Base-by-base conservation (phyloP, 2,329 filamentous ascomycete genomes). In the Cladorrhinum sp. region DNA sequence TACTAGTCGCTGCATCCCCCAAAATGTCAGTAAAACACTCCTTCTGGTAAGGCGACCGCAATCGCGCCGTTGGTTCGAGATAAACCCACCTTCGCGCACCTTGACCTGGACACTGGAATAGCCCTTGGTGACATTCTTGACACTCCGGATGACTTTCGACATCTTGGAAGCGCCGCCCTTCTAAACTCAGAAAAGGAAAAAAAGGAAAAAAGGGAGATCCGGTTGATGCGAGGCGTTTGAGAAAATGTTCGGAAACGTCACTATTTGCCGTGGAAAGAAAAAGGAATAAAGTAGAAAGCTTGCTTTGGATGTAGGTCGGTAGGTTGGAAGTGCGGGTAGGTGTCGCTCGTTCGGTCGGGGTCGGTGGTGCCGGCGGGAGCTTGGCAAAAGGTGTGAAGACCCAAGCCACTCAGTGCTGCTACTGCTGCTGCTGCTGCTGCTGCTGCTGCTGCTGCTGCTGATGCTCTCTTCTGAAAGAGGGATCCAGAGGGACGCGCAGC, bases 101-200 rank as follows among this genome's bases (percentile, higher is more conserved):
- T 98, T 98, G 76, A 98, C 91, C 82, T 99, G 94, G 71, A 96
- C 92, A 67, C 85, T 88, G 36, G 94, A 97, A 75, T 99, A 99
- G 70, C 95, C 95, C 81, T 98, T 99, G 76, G 95, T 98, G 77
- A 99, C 94, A 82, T 98, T 99, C 82, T 97, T 98, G 72, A 98
- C 93, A 75, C 91, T 96, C 78, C 95, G 86, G 74, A 98, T 92
- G 75, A 98, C 92, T 80, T 96, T 96, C 62, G 94, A 97, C 95
- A 99, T 99, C 65, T 73, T 82, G 74, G 33, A 36, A 36, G 60
- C 59, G 63, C 33, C 52, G 21, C 55, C 61, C 33, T 16, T 36
- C 12, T 30, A 24, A 30, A 55, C 20, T 9, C 9, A 4, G 26
- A 28, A n/a, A 33, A 36, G 24, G 39, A 39, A 39, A 51, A 39